Evolutionary conservation across 495 filamentous ascomycete species (phyloP).

Genomic region (Extremus antarcticus): DNA sequence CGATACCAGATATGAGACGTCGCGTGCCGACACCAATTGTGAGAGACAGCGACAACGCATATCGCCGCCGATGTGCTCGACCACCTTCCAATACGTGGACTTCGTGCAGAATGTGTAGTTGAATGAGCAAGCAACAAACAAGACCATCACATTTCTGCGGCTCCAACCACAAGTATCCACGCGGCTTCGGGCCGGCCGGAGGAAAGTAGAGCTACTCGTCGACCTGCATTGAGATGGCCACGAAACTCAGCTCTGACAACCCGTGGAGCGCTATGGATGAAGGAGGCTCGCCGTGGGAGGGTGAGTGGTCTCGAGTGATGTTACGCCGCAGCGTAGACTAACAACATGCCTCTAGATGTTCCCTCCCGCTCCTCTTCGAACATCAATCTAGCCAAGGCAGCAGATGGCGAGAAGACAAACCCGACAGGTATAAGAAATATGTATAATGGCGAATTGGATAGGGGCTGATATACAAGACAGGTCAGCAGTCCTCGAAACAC

Average conservation of each 20-base stretch:
- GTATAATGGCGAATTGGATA: neutral
- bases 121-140: too few relatives aligned
- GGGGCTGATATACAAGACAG: too few relatives aligned
- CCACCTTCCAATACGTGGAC: too few relatives aligned
- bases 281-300: constrained; percentile 33
- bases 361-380: constrained; percentile 27
- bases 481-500: neutral
- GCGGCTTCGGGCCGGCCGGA: too few relatives aligned
- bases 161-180: neutral
- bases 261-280: constrained; percentile 25
- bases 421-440: neutral
- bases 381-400: constrained; percentile 22
- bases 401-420: constrained; percentile 11
- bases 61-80: too few relatives aligned
- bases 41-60: neutral
- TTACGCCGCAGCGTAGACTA: neutral
- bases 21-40: too few relatives aligned
- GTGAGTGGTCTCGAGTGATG: constrained; percentile 14
- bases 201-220: neutral
- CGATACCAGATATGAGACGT: too few relatives aligned
- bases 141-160: too few relatives aligned
- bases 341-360: constrained; percentile 22
- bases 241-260: neutral
- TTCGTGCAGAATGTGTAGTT: too few relatives aligned
- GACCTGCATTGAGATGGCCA: neutral